Conservation (phyloP, 192 early-diverging fungal species). For the Linnemannia hyalina region DNA sequence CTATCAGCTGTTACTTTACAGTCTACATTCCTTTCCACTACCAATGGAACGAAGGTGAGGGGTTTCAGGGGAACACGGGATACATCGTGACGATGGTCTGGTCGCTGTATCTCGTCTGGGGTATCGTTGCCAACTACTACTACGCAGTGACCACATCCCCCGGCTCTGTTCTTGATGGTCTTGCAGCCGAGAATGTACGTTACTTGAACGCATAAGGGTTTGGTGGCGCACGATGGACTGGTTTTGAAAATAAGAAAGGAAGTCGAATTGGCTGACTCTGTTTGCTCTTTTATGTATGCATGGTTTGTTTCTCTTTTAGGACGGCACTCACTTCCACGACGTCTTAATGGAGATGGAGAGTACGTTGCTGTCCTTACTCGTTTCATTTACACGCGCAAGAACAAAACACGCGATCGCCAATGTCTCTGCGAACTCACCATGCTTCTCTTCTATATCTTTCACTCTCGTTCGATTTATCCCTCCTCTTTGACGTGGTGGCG, state of each 20-base stretch:
- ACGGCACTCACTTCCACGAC: constrained; percentile 46
- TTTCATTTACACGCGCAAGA: background rate
- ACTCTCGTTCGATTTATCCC: background rate
- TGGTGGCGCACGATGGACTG: constrained; percentile 6
- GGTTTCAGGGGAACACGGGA: constrained; percentile 19
- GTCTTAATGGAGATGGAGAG: constrained; percentile 63
- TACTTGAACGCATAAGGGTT: background rate
- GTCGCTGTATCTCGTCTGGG: constrained; percentile 64
- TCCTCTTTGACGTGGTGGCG: too few species aligned
- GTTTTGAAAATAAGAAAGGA: background rate
- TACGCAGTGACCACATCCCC: constrained; percentile 68
- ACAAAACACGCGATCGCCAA: background rate
- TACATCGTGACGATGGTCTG: constrained; percentile 45
- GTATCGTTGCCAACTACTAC: constrained; percentile 68
- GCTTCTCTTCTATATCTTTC: background rate
- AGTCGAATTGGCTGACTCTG: background rate
- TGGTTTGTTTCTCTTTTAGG: constrained; percentile 17
- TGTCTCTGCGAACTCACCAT: background rate
- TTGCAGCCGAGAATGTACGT: constrained; percentile 17
- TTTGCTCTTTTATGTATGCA: background rate
- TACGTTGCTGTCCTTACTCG: constrained; percentile 14
- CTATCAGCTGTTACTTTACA: constrained; percentile 55
- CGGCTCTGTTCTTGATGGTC: constrained; percentile 56
- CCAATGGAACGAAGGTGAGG: constrained; percentile 46
- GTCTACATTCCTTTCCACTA: constrained; percentile 64